Percentiles rank a stretch among this genome's conserved stretches.
Conservation (phyloP, 768 basidiomycete genomes). For the Lyophyllum atratum region DNA sequence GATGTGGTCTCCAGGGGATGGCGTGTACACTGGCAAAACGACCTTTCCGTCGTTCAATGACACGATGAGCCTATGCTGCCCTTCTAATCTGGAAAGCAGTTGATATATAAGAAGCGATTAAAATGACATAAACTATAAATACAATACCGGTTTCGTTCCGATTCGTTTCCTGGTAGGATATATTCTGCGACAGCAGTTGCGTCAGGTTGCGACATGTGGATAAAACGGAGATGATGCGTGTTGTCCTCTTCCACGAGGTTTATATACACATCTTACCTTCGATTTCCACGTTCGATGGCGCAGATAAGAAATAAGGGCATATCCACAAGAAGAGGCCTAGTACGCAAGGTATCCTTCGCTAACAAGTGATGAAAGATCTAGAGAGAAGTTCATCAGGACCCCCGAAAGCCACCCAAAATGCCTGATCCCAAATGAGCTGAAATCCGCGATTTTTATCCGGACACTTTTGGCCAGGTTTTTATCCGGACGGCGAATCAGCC, state of each 20-base stretch:
- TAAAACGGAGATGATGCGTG: not conserved
- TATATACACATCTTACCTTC: not conserved
- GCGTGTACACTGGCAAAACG: not conserved
- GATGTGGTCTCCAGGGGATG: not conserved
- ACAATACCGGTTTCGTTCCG: not conserved
- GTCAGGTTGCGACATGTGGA: not conserved
- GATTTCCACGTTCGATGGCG: not conserved
- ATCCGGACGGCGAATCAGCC: no score
- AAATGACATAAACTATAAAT: not conserved
- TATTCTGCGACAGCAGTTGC: not conserved
- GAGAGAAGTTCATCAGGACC: no score
- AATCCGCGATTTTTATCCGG: no score
- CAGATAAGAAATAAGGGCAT: not conserved
- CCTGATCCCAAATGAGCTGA: no score
- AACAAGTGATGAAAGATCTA: not conserved
- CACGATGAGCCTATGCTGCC: not conserved
- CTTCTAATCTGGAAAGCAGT: not conserved
- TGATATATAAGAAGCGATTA: not conserved
- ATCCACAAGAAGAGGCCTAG: not conserved
- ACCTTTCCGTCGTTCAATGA: not conserved
- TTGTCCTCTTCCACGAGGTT: not conserved
- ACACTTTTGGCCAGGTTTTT: no score
- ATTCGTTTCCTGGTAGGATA: not conserved
- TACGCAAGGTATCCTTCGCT: not conserved
- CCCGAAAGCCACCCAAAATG: no score